A percentile compares a stretch with the other conserved stretches of the same genome.
Conservation (phyloP, 495 filamentous ascomycete species). For the Terfezia boudieri region DNA sequence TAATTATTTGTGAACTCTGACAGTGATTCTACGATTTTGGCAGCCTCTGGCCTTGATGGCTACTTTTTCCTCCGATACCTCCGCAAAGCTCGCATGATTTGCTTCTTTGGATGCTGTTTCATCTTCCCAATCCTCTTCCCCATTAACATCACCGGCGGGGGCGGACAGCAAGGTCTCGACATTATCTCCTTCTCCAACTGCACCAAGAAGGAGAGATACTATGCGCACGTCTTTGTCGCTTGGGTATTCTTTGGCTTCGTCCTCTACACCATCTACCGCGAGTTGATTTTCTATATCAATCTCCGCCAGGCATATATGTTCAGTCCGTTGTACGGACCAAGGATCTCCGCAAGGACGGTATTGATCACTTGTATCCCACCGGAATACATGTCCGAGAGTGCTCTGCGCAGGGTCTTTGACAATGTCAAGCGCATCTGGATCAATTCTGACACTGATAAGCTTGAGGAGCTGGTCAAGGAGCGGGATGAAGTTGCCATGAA, state of each 20-base stretch:
- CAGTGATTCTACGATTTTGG: slow-evolving; percentile 17
- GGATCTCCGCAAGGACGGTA: slow-evolving; percentile 83
- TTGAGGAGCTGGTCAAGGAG: slow-evolving; percentile 67
- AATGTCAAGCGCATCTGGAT: slow-evolving; percentile 77
- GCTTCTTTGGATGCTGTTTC: slow-evolving; percentile 57
- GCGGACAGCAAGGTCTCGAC: slow-evolving; percentile 41
- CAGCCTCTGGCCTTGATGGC: slow-evolving; percentile 51
- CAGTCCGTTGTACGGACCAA: slow-evolving; percentile 65
- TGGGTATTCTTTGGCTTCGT: slow-evolving; percentile 72
- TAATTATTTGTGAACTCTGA: not conserved
- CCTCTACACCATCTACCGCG: slow-evolving; percentile 71
- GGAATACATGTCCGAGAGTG: slow-evolving; percentile 47
- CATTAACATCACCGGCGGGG: slow-evolving; percentile 63
- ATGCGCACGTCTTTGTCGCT: slow-evolving; percentile 49
- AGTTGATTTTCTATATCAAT: slow-evolving; percentile 88
- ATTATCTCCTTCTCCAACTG: slow-evolving; percentile 61
- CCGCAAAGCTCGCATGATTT: slow-evolving; percentile 45
- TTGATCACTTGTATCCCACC: slow-evolving; percentile 72
- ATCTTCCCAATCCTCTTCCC: slow-evolving; percentile 76
- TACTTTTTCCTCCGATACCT: slow-evolving; percentile 76
- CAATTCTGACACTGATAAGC: slow-evolving; percentile 50
- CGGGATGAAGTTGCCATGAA: slow-evolving; percentile 65
- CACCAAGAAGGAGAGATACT: slow-evolving; percentile 25
- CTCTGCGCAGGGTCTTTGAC: slow-evolving; percentile 53
- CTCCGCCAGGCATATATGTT: slow-evolving; percentile 84